A percentile compares a stretch with the other conserved stretches of the same genome.
phyloP scores from a whole-genome alignment of 305 asterid species.

The Fraxinus dipetala region DNA sequence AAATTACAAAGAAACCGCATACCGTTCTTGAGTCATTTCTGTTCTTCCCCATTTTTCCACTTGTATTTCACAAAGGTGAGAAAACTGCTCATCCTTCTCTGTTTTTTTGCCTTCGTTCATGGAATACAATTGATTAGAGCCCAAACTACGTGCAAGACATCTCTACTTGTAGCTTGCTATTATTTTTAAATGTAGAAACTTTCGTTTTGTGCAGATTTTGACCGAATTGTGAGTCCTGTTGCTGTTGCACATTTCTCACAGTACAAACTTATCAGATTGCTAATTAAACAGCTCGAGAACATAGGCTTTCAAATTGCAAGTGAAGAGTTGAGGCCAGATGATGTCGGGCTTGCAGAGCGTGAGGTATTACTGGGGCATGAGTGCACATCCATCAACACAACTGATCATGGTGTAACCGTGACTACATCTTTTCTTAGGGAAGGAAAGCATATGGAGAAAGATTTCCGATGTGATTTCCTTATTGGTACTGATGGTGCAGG shows the following conservation, averaged over 20 bases:
- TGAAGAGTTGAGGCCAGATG: conserved; percentile 26
- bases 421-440: conserved; percentile 44
- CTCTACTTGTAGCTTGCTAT: conserved; percentile 7
- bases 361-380: conserved; percentile 74
- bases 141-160: neutral
- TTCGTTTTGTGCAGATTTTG: conserved; percentile 66
- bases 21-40: neutral
- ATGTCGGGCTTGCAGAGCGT: conserved; percentile 34
- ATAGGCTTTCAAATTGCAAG: conserved; percentile 44
- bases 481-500: conserved; percentile 89
- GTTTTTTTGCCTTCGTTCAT: conserved; percentile 6
- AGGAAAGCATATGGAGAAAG: conserved; percentile 44
- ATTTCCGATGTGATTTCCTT: conserved; percentile 59
- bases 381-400: conserved; percentile 49
- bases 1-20: neutral
- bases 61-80: conserved; percentile 1
- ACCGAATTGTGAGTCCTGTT: conserved; percentile 68
- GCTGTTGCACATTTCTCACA: conserved; percentile 97
- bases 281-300: conserved; percentile 61
- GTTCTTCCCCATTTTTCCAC: neutral
- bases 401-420: conserved; percentile 49
- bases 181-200: conserved; percentile 19
- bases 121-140: neutral
- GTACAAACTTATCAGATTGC: conserved; percentile 68
- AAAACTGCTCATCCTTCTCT: neutral